Percentiles rank a stretch among this genome's conserved stretches.
phyloP scores from a whole-genome alignment of 2,329 filamentous ascomycete species.

The Nectriaceae sp. region DNA sequence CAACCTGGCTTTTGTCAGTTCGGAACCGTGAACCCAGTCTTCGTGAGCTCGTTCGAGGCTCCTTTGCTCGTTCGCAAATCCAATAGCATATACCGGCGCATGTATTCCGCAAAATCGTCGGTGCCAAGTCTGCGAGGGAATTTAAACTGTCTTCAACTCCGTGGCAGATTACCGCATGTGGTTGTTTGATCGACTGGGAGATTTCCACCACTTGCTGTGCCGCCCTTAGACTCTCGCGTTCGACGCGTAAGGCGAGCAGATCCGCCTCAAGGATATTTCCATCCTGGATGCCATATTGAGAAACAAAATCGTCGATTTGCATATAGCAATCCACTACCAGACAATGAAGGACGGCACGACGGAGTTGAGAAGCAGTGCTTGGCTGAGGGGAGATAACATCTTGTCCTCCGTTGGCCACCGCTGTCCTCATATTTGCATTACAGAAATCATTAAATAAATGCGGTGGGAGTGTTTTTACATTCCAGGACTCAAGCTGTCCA shows the following conservation, averaged over 20 bases:
- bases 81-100: background rate
- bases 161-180: background rate
- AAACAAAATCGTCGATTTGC: background rate
- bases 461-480: background rate
- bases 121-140: background rate
- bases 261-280: background rate
- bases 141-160: background rate
- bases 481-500: background rate
- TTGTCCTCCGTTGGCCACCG: background rate
- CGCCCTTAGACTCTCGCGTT: background rate
- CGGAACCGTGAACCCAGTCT: background rate
- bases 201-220: background rate
- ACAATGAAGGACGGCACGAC: background rate
- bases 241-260: background rate
- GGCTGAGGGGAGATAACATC: background rate
- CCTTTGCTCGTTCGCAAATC: background rate
- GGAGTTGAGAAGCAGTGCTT: background rate
- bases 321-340: background rate
- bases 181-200: background rate
- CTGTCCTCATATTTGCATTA: background rate
- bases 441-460: background rate
- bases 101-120: background rate
- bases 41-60: background rate
- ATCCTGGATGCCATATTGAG: background rate
- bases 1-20: background rate